Evolutionary conservation across 176 grass and related monocot genomes (phyloP).

Genomic region (Chloris gayana): DNA sequence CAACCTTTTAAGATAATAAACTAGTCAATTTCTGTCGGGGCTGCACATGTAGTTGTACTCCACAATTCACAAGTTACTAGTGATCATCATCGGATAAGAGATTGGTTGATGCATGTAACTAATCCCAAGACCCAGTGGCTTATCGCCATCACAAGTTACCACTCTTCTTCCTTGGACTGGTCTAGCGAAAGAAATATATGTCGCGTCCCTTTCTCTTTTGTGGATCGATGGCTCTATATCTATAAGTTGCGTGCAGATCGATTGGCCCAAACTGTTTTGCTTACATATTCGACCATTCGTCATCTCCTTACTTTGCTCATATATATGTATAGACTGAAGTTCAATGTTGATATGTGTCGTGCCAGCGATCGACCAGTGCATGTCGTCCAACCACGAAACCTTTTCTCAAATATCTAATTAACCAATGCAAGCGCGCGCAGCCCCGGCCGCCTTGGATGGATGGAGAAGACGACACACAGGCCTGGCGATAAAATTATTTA

Average conservation of each 20-base stretch:
- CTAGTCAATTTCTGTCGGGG: too few species aligned
- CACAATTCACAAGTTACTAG: not conserved
- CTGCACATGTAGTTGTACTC: not conserved
- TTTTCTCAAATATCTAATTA: not conserved
- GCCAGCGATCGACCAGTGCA: not conserved
- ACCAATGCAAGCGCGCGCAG: not conserved
- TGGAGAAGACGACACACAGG: not conserved
- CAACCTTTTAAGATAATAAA: too few species aligned
- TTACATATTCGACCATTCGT: too few species aligned
- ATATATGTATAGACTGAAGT: too few species aligned
- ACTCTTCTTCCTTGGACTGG: too few species aligned
- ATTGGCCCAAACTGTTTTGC: too few species aligned
- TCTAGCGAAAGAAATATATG: not conserved
- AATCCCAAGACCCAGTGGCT: too few species aligned
- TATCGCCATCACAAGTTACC: too few species aligned
- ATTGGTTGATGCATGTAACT: too few species aligned
- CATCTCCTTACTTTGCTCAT: too few species aligned
- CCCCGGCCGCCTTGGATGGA: not conserved
- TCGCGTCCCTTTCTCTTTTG: not conserved
- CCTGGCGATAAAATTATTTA: not conserved
- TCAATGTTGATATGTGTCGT: not conserved
- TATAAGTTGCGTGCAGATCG: too few species aligned
- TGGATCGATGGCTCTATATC: not conserved
- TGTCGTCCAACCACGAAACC: not conserved
- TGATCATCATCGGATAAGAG: too few species aligned